A percentile compares a stretch with the other conserved stretches of the same genome.
Evolutionary conservation across 305 asterid species (phyloP).

Genomic region (Ilex paraguariensis): DNA sequence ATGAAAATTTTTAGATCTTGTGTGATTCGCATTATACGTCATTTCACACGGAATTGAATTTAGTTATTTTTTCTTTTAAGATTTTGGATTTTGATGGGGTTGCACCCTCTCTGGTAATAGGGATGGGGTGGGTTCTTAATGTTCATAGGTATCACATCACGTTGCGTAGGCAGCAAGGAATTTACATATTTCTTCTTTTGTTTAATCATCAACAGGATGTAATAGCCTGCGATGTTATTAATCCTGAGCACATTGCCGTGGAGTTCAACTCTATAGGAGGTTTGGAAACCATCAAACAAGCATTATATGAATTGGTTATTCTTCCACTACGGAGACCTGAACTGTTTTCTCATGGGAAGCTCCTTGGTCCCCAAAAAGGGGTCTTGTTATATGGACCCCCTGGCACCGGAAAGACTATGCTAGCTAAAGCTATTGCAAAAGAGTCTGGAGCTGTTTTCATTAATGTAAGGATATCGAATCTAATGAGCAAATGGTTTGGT

Average conservation of each 20-base stretch:
- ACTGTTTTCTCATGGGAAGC: conserved; percentile 69
- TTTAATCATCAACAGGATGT: conserved; percentile 45
- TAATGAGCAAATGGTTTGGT: conserved; percentile 98
- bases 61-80: not conserved
- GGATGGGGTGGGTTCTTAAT: not conserved
- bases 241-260: conserved; percentile 73
- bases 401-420: conserved; percentile 98
- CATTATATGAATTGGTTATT: conserved; percentile 74
- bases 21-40: too few relatives aligned
- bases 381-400: conserved; percentile 95
- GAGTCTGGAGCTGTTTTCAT: conserved; percentile 91
- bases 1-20: too few relatives aligned
- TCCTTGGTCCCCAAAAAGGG: conserved; percentile 88
- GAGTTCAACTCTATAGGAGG: conserved; percentile 82
- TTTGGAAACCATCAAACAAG: conserved; percentile 67
- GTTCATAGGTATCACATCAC: not conserved
- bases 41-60: not conserved
- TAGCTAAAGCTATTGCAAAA: conserved; percentile 94
- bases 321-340: conserved; percentile 86
- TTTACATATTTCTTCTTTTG: not conserved
- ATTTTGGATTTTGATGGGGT: not conserved
- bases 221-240: conserved; percentile 84
- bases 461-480: conserved; percentile 68
- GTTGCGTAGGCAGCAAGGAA: not conserved
- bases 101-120: not conserved